Base-by-base conservation (phyloP, 2,329 filamentous ascomycete genomes). In the Torrubiellomyces zombiae region DNA sequence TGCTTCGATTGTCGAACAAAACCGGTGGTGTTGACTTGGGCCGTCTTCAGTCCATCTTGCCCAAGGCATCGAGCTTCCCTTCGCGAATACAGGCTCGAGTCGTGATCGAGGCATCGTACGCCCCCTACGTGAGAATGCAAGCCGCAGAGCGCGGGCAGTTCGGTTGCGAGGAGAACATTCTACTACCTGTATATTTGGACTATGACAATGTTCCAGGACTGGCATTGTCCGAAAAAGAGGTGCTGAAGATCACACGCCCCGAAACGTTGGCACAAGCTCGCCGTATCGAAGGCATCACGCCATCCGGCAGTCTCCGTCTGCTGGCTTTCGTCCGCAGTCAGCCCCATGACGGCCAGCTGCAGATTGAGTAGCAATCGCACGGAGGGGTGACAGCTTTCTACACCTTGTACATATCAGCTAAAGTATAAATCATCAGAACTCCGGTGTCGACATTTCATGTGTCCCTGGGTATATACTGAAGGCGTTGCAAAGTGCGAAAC, bases 221-320 rank as follows among this genome's bases (percentile, higher is more conserved):
- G 26, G 83, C 79, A 28, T 65, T 71, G 18, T 83, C 81, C 30
- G 89, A 95, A 56, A 75, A 68, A 48, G 61, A 69, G 15, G 63
- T 75, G 4, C 58, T 98, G 18, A 63, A 67, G 30, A 55, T 60
- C 3, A 77, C 81, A 2, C 58, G 69, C 25, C 89, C 89, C 0
- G 81, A 91, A 50, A 91, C 70, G 32, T 60, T 98, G 13, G 86
- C 81, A 0, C 89, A 94, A 62, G 86, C 86, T 16, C 63, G 82
- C 24, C 59, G 89, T 9, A 69, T 94, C 8, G 89, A 98, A 50
- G 86, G 86, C 4, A 58, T 76, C 32, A 75, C 70, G 12, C 69
- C 71, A 1, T 56, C 64, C 0, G 70, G 67, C 0, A 63, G 63
- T 29, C 42, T 75, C 21, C 51, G 67, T 27, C 43, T 89, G 32